Evolutionary conservation across 148 eudicot species (phyloP).

Genomic region (Camellia japonica): DNA sequence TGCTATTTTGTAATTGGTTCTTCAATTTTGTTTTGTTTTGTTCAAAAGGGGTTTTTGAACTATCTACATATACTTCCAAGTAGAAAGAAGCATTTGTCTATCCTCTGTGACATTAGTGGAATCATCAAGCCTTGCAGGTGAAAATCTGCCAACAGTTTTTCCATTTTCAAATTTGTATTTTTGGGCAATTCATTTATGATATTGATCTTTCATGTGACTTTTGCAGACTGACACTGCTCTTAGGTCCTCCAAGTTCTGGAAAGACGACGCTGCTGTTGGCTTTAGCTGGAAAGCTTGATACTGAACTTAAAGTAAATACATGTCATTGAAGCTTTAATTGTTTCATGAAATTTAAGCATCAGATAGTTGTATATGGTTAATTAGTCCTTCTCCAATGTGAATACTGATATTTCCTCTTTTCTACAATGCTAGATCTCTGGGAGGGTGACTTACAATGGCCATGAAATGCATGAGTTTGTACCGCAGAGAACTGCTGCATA

Average conservation of each 20-base stretch:
- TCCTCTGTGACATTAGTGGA: slow-evolving; percentile 57
- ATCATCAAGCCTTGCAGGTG: slow-evolving; percentile 65
- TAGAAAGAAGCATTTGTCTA: slow-evolving; percentile 40
- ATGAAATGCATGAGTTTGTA: slow-evolving; percentile 71
- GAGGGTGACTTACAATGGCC: slow-evolving; percentile 68
- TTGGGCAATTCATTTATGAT: neutral
- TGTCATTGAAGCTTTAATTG: neutral
- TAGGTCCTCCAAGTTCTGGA: slow-evolving; percentile 84
- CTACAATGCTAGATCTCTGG: slow-evolving; percentile 42
- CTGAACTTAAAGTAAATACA: slow-evolving; percentile 36
- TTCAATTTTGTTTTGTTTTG: neutral
- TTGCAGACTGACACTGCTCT: slow-evolving; percentile 62
- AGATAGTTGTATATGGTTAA: neutral
- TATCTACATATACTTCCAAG: slow-evolving; percentile 36
- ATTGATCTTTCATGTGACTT: neutral
- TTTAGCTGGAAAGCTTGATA: slow-evolving; percentile 58
- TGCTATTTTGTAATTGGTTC: neutral
- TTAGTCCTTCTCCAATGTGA: no score
- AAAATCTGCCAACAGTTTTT: neutral
- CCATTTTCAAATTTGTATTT: neutral
- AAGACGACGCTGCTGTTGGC: slow-evolving; percentile 66
- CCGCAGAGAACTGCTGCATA: slow-evolving; percentile 81
- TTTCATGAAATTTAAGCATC: neutral
- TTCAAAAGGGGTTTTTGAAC: slow-evolving; percentile 30
- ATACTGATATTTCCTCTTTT: neutral